phyloP scores from a whole-genome alignment of 73 alveolate species.

The Tetrahymena malaccensis region DNA sequence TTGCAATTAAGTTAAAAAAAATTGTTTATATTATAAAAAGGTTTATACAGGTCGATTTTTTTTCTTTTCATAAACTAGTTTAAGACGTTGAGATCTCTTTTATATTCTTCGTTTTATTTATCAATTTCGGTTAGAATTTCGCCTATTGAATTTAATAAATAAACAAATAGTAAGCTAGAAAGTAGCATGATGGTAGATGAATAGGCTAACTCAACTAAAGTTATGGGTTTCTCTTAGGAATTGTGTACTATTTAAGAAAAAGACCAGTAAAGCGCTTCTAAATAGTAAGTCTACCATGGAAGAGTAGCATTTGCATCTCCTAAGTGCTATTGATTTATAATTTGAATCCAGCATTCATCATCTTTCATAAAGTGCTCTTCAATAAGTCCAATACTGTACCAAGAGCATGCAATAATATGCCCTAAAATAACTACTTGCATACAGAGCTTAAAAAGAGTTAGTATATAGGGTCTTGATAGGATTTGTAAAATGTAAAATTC shows the following conservation, averaged over 20 bases:
- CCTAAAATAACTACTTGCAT: not conserved
- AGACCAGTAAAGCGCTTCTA: not conserved
- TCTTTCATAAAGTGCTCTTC: not conserved
- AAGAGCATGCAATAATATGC: not conserved
- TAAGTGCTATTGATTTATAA: not conserved
- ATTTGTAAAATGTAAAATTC: not conserved
- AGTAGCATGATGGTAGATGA: not conserved
- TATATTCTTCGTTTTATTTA: not conserved
- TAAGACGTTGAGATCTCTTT: not conserved
- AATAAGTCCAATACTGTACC: not conserved
- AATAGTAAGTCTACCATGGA: not conserved
- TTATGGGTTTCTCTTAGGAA: not conserved
- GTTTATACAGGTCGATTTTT: not conserved
- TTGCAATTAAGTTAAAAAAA: too few relatives aligned
- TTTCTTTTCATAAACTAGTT: not conserved
- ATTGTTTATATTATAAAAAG: too few relatives aligned
- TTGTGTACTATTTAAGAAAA: not conserved
- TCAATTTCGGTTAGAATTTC: not conserved
- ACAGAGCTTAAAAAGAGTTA: not conserved
- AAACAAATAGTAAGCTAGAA: not conserved
- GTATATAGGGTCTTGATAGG: not conserved
- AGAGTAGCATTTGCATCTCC: not conserved
- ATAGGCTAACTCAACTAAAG: not conserved
- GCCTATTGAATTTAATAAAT: not conserved
- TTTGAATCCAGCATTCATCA: not conserved